A percentile compares a stretch with the other conserved stretches of the same genome.
These are phyloP conservation scores for Kuraishia capsulata DNA, from an alignment of 805 yeast species.

Conservation along the genomic window DNA sequence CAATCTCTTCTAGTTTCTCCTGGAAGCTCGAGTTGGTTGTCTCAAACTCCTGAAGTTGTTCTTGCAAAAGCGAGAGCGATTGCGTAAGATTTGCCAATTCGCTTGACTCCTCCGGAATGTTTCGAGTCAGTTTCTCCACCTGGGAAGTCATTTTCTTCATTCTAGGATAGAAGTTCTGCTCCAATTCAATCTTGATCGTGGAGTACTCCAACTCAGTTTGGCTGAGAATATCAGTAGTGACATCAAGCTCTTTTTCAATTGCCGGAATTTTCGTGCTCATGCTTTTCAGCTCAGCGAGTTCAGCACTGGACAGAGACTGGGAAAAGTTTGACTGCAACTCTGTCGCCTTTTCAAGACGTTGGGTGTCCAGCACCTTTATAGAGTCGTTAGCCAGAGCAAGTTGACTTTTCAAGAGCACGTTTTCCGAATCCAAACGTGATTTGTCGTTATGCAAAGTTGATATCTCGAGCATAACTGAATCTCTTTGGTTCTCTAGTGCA, in stretches of 20 bases:
- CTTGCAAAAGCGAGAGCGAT: not conserved
- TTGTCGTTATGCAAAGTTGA: conserved; percentile 32
- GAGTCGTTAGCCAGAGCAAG: conserved; percentile 23
- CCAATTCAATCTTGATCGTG: conserved; percentile 42
- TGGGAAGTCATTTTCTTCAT: conserved; percentile 23
- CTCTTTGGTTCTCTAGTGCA: conserved; percentile 27
- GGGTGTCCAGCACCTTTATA: conserved; percentile 25
- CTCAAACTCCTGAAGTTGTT: conserved; percentile 10
- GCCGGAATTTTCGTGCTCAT: conserved; percentile 26
- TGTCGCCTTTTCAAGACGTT: conserved; percentile 28
- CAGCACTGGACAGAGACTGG: conserved; percentile 40
- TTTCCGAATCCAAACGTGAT: conserved; percentile 33
- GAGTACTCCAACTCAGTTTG: conserved; percentile 38
- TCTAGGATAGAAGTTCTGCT: conserved; percentile 50
- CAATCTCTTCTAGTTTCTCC: conserved; percentile 19
- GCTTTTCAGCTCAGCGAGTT: conserved; percentile 28
- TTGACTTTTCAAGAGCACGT: conserved; percentile 24
- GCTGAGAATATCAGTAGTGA: conserved; percentile 27
- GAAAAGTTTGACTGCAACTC: conserved; percentile 51
- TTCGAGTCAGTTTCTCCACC: conserved; percentile 11
- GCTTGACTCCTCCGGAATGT: conserved; percentile 10
- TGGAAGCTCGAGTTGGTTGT: not conserved
- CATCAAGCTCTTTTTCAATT: conserved; percentile 30
- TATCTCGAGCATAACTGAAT: conserved; percentile 32
- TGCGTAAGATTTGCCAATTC: conserved; percentile 9